Evolutionary conservation across 805 yeast species (phyloP).

Genomic region (Metschnikowia sp.): DNA sequence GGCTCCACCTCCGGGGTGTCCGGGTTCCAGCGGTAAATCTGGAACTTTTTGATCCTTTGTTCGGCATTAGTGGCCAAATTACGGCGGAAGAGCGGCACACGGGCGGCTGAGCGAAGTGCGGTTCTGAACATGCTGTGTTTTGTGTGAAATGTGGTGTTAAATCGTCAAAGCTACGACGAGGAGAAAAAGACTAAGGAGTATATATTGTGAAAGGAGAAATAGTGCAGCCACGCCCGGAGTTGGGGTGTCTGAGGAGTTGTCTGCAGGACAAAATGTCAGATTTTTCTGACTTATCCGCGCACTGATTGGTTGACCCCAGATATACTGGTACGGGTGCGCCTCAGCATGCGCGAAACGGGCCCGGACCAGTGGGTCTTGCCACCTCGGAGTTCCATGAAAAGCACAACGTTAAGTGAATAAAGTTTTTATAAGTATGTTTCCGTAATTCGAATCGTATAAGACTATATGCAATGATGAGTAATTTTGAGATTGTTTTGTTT

Average conservation of each 20-base stretch:
- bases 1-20: conserved; percentile 95
- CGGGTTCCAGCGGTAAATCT: conserved; percentile 97
- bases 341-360: background rate
- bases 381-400: too few species aligned
- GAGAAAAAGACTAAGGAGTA: background rate
- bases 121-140: conserved; percentile 13
- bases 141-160: background rate
- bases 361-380: conserved; percentile 5
- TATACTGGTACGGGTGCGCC: background rate
- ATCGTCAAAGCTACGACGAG: background rate
- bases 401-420: too few species aligned
- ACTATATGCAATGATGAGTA: too few species aligned
- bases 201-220: background rate
- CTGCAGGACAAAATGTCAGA: conserved; percentile 18
- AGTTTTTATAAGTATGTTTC: too few species aligned
- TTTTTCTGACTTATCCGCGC: conserved; percentile 3
- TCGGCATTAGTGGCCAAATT: conserved; percentile 38
- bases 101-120: conserved; percentile 15
- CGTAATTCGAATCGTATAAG: too few species aligned
- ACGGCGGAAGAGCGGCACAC: conserved; percentile 14
- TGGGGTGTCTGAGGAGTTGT: conserved; percentile 8
- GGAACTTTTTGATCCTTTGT: conserved; percentile 74
- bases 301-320: conserved; percentile 22
- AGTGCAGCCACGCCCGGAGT: conserved; percentile 6
- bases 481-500: too few species aligned